Percentiles rank a stretch among this genome's conserved stretches.
phyloP scores from a whole-genome alignment of 352 stramenopile species.

The Pythium pyrilobum region DNA sequence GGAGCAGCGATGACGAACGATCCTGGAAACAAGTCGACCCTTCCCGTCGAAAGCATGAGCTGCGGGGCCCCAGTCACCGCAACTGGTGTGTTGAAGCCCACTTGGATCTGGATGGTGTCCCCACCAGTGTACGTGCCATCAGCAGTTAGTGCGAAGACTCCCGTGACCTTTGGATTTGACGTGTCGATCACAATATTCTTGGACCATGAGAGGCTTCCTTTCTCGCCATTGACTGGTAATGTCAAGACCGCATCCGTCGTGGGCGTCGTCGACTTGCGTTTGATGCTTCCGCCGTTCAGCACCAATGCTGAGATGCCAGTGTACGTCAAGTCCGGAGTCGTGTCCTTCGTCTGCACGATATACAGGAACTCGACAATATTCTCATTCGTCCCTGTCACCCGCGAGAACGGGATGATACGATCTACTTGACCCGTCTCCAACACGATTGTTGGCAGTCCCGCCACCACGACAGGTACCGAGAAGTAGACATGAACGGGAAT shows the following conservation, averaged over 20 bases:
- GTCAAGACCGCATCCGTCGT: constrained; percentile 45
- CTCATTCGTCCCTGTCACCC: constrained; percentile 29
- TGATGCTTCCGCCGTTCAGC: constrained; percentile 54
- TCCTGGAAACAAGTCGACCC: constrained; percentile 50
- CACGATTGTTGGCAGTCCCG: constrained; percentile 50
- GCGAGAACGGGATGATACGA: constrained; percentile 50
- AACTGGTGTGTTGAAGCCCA: constrained; percentile 53
- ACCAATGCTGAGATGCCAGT: constrained; percentile 37
- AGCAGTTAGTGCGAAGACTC: constrained; percentile 26
- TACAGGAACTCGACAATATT: constrained; percentile 67
- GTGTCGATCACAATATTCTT: constrained; percentile 78
- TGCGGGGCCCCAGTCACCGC: constrained; percentile 45
- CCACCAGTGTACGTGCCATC: constrained; percentile 57
- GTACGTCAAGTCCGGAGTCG: constrained; percentile 61
- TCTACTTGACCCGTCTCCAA: constrained; percentile 60
- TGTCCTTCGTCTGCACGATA: constrained; percentile 66
- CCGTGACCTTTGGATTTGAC: constrained; percentile 35
- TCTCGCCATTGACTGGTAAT: constrained; percentile 45
- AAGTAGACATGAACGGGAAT: constrained; percentile 77
- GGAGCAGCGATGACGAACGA: constrained; percentile 40
- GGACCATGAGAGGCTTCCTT: constrained; percentile 56
- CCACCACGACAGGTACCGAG: constrained; percentile 51
- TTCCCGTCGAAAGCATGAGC: constrained; percentile 42
- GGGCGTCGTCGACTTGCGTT: constrained; percentile 39
- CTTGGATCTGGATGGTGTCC: constrained; percentile 47